These are phyloP conservation scores for Pisolithus marmoratus DNA, from an alignment of 768 basidiomycete species.

Conservation along the genomic window DNA sequence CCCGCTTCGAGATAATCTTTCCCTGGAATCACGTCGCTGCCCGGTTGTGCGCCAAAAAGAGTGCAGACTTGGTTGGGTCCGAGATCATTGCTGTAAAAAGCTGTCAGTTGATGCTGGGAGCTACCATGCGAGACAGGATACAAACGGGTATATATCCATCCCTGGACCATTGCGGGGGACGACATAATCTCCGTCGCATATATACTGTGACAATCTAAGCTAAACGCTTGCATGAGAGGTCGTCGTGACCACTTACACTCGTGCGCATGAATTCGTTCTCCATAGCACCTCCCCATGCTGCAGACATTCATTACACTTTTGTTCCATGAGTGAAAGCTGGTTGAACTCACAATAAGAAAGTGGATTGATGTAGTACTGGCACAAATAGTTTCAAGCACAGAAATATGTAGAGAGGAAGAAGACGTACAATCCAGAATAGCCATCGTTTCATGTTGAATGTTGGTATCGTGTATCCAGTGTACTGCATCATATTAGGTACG, in stretches of 20 bases:
- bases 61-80: slow-evolving; percentile 76
- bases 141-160: slow-evolving; percentile 57
- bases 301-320: neutral
- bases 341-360: slow-evolving; percentile 53
- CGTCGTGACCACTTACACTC: slow-evolving; percentile 35
- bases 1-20: slow-evolving; percentile 54
- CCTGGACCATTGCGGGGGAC: slow-evolving; percentile 60
- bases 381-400: neutral
- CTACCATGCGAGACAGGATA: slow-evolving; percentile 7
- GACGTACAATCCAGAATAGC: slow-evolving; percentile 78
- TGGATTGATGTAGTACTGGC: slow-evolving; percentile 71
- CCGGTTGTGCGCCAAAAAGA: slow-evolving; percentile 57
- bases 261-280: slow-evolving; percentile 82
- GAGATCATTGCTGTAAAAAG: slow-evolving; percentile 37
- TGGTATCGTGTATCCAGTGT: slow-evolving; percentile 66
- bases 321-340: neutral
- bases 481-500: slow-evolving; percentile 71
- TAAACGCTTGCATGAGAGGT: neutral
- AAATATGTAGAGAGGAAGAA: neutral
- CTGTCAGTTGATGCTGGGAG: slow-evolving; percentile 6
- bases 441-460: slow-evolving; percentile 69
- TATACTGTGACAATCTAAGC: slow-evolving; percentile 33
- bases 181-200: slow-evolving; percentile 60
- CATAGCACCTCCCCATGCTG: slow-evolving; percentile 73
- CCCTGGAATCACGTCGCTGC: slow-evolving; percentile 52